These are phyloP conservation scores for Grosmannia serpens DNA, from an alignment of 2,329 filamentous ascomycete genomes.

Conservation along the genomic window DNA sequence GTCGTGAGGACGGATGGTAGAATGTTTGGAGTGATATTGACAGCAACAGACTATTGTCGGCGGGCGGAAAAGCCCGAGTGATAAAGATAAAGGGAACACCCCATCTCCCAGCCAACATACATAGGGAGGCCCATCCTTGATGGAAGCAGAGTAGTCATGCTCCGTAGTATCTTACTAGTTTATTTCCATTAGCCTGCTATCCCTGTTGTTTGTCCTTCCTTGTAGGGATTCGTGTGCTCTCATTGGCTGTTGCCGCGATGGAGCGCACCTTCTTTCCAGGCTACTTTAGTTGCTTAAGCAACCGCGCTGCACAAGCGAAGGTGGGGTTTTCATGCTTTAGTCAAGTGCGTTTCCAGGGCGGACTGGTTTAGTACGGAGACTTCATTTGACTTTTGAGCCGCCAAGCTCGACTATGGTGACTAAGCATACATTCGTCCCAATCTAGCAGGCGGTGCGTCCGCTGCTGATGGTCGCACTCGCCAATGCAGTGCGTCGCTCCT, in stretches of 20 bases:
- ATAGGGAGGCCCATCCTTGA: neutral
- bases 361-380: neutral
- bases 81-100: neutral
- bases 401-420: neutral
- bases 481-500: too few relatives aligned
- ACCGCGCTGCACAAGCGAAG: neutral
- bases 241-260: neutral
- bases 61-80: neutral
- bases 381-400: neutral
- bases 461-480: too few relatives aligned
- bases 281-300: neutral
- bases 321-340: neutral
- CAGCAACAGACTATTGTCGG: neutral
- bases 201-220: neutral
- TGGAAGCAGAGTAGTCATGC: neutral
- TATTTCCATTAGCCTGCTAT: neutral
- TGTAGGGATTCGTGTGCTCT: too few relatives aligned
- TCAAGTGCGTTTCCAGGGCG: neutral
- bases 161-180: neutral
- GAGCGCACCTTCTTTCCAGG: neutral
- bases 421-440: neutral
- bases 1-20: neutral
- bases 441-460: too few relatives aligned
- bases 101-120: conserved; percentile 1
- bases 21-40: neutral